Percentiles rank a stretch among this genome's conserved stretches.
Evolutionary conservation across 352 stramenopile genomes (phyloP).

Genomic region (Phytophthora parvispora): DNA sequence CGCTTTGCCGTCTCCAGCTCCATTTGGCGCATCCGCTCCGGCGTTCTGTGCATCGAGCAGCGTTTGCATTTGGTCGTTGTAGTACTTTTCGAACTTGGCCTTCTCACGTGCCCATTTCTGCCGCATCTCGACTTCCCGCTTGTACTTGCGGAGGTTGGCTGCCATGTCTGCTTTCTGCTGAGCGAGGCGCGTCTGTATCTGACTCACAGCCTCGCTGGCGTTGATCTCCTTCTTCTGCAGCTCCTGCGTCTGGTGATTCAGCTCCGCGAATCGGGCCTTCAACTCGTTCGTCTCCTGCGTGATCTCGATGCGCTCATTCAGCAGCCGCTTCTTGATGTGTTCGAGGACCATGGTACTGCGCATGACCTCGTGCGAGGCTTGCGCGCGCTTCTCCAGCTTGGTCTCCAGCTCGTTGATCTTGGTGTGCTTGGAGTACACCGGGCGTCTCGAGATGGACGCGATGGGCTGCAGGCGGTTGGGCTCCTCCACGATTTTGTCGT

Average conservation of each 20-base stretch:
- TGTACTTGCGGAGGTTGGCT: constrained; percentile 66
- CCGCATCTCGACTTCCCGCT: constrained; percentile 71
- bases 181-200: constrained; percentile 69
- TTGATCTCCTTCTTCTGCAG: constrained; percentile 83
- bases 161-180: constrained; percentile 83
- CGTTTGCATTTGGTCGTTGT: constrained; percentile 75
- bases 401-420: constrained; percentile 83
- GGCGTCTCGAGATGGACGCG: constrained; percentile 75
- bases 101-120: constrained; percentile 86
- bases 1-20: not conserved
- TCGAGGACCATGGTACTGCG: constrained; percentile 76
- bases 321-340: constrained; percentile 83
- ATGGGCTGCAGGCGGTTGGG: constrained; percentile 74
- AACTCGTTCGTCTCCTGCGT: constrained; percentile 70
- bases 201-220: constrained; percentile 75
- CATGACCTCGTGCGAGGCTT: constrained; percentile 71
- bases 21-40: not conserved
- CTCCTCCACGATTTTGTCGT: constrained; percentile 54
- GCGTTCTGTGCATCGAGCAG: constrained; percentile 22
- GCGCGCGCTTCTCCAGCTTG: constrained; percentile 66
- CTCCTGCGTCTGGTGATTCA: constrained; percentile 77
- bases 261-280: constrained; percentile 66
- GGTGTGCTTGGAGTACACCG: constrained; percentile 87
- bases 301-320: constrained; percentile 63
- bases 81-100: constrained; percentile 89